Conservation (phyloP, 108 stramenopile genomes). For the Conticribra guillardii region DNA sequence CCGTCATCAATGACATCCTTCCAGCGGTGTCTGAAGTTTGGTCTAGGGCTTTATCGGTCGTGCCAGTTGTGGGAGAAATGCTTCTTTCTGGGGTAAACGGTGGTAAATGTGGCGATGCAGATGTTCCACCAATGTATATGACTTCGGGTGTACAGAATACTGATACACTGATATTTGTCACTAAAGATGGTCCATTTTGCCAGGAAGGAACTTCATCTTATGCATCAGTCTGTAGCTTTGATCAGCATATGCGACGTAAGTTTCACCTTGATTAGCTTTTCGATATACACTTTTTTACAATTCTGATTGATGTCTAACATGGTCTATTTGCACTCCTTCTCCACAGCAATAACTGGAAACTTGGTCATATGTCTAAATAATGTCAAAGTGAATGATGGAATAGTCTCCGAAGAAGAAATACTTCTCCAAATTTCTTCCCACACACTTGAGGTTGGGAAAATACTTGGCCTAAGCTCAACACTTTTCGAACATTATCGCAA, state of each 20-base stretch:
- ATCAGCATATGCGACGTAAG: conserved; percentile 73
- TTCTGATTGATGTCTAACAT: too few species aligned
- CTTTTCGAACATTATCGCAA: conserved; percentile 77
- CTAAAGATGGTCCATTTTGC: conserved; percentile 55
- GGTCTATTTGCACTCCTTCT: too few species aligned
- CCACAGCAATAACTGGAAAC: conserved; percentile 75
- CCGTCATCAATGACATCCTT: conserved; percentile 42
- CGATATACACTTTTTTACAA: too few species aligned
- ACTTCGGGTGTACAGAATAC: conserved; percentile 63
- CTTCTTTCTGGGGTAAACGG: conserved; percentile 1
- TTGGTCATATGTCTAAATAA: conserved; percentile 76
- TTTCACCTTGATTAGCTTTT: too few species aligned
- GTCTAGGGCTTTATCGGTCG: conserved; percentile 41
- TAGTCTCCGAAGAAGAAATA: conserved; percentile 55
- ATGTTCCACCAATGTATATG: conserved; percentile 65
- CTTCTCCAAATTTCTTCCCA: conserved; percentile 30
- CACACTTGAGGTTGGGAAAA: conserved; percentile 51
- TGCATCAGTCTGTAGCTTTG: conserved; percentile 51
- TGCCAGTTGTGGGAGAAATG: conserved; percentile 23
- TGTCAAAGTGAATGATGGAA: conserved; percentile 73
- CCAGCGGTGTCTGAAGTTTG: conserved; percentile 42
- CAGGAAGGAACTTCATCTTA: conserved; percentile 20
- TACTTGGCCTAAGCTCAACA: conserved; percentile 76
- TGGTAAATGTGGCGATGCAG: conserved; percentile 44
- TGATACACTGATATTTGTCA: conserved; percentile 78